Base-by-base conservation (phyloP, 306 rosid species). In the Vigna nakashimae region DNA sequence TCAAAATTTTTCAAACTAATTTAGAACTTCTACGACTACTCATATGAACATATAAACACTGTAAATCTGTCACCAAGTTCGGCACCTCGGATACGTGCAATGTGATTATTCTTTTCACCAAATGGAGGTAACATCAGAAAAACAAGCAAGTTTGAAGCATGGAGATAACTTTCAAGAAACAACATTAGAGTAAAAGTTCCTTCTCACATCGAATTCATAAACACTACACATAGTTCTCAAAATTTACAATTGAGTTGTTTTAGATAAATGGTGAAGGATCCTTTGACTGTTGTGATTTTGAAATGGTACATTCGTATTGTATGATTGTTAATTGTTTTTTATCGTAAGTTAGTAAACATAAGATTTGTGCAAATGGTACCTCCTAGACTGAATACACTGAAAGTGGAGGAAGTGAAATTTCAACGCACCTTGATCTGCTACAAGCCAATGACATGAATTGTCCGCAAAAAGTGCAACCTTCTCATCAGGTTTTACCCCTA, bases 371-470 rank as follows among this genome's bases (percentile, higher is more conserved):
- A 79, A 69, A 40, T 74, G 46, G 32, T 36, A 79, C 22, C 57
- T 65, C 32, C 65, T 49, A 52, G 32, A 60, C 16, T 45, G 49
- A 62, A 69, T 16, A 68, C 38, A 59, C 40, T 66, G 34, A 66
- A 58, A 49, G 13, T 65, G 51, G 56, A 34, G 20, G 1, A 16
- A 12, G 36, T 36, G 0, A 66, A 34, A 52, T 15, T 69, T 57
- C 42, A 40, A 45, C 82, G 14, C 82, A 92, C 98, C 98, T 84
- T 95, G 98, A 88, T 95, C 98, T 38, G 96, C 91, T 52, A 92
- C 84, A 77, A 95, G 97, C 98, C 98, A 95, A 26, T 96, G 91
- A 18, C 92, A 90, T 34, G 98, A 95, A 84, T 95, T 95, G 70
- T 95, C 98, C 1, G 98, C 91, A 81, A 90, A 95, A 71, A 95